Percentiles rank a stretch among this genome's conserved stretches.
These are phyloP conservation scores for Zoysia japonica DNA, from an alignment of 176 grass and related monocot species.

Conservation along the genomic window DNA sequence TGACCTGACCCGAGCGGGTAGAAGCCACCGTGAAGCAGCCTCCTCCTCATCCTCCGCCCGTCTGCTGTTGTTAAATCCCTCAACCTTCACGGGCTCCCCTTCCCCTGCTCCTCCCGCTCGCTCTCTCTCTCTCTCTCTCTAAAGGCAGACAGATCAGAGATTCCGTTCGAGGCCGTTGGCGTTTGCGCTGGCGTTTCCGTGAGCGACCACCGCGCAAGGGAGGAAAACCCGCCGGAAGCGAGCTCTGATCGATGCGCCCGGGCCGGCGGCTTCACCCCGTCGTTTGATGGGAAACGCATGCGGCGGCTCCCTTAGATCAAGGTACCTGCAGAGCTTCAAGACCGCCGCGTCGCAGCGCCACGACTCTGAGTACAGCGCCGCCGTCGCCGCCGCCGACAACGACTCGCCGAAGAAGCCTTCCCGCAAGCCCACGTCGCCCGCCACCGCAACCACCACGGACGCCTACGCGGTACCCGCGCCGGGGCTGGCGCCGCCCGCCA, in stretches of 20 bases:
- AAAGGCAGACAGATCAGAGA: neutral
- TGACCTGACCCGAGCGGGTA: slow-evolving; percentile 22
- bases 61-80: slow-evolving; percentile 34
- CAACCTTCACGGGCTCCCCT: neutral
- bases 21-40: slow-evolving; percentile 56
- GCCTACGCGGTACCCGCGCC: slow-evolving; percentile 29
- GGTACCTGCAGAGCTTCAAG: slow-evolving; percentile 55
- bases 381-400: slow-evolving; percentile 45
- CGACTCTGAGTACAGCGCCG: slow-evolving; percentile 47
- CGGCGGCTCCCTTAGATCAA: slow-evolving; percentile 73
- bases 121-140: neutral
- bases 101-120: neutral
- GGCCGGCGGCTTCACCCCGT: slow-evolving; percentile 38
- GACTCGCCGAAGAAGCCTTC: slow-evolving; percentile 57
- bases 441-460: slow-evolving; percentile 56
- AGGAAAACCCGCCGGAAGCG: slow-evolving; percentile 9
- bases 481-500: slow-evolving; percentile 38
- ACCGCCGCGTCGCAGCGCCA: slow-evolving; percentile 48
- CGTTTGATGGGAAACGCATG: slow-evolving; percentile 99
- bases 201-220: slow-evolving; percentile 27
- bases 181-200: slow-evolving; percentile 20
- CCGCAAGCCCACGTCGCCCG: slow-evolving; percentile 31
- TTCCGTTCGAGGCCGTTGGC: slow-evolving; percentile 16
- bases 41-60: neutral
- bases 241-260: slow-evolving; percentile 39